Evolutionary conservation across 169 alveolate species (phyloP), one percentile per base, ranked within the genome.

Genomic region (Plasmodium adleri): DNA sequence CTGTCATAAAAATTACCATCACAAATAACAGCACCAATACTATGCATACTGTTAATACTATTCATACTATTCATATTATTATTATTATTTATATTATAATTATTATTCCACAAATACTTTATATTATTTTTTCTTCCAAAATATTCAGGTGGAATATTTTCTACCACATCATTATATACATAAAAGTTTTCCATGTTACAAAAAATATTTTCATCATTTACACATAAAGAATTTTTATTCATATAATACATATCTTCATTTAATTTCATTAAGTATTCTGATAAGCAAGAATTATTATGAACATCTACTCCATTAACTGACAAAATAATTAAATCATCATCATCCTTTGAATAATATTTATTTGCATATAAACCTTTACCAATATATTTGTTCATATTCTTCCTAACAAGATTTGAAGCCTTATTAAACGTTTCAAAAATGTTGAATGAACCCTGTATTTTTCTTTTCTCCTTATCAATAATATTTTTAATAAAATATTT

Each of bases 161-260:
- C 92, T 15, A 86, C 88, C 6, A 86, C 75, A 86, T 86, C 92
- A 52, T 86, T 86, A 73, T 86, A 86, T 17, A 86, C 75, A 64
- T 71, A 72, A 72, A 86, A 86, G 28, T 72, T 86, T 49, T 86
- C 92, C 7, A 56, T 32, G 43, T 86, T 86, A 39, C 45, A 72
- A 60, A 50, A 86, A n/a, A 86, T 86, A 70, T 67, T 59, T 49
- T 86, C 92, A 45, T 72, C 87, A 15, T 59, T 86, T 2, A 86
- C 20, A 52, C 87, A 72, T 45, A 56, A 45, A 17, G 28, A 17
- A 70, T 70, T 86, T 72, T 64, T 86, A n/a, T 72, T 86, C 59
- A 86, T 59, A 24, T 86, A 86, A 72, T 86, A 86, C 20, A 56
- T 22, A 60, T 56, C 3, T 71, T 86, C 87, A 72, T 56, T 67